Percentiles rank a stretch among this genome's conserved stretches.
Conservation (phyloP, 495 filamentous ascomycete genomes). For the Articulospora tetracladia region DNA sequence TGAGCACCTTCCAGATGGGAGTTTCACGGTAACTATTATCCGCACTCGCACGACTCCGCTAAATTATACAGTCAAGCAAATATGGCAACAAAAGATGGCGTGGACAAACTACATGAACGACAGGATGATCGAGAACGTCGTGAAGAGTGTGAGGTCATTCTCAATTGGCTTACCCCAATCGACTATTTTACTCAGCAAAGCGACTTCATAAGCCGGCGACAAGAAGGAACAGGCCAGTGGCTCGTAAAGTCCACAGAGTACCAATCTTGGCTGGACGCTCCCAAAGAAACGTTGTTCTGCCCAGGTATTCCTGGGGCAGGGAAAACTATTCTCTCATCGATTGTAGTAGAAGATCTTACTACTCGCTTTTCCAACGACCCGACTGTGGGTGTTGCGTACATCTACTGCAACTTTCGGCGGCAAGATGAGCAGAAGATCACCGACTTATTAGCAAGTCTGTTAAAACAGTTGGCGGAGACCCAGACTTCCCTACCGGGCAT, state of each 20-base stretch:
- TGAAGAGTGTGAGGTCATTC: neutral
- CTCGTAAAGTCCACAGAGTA: constrained; percentile 33
- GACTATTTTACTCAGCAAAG: constrained; percentile 25
- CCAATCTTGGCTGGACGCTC: constrained; percentile 29
- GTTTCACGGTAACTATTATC: constrained; percentile 20
- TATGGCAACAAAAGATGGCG: constrained; percentile 25
- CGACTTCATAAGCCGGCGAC: constrained; percentile 29
- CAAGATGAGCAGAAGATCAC: constrained; percentile 27
- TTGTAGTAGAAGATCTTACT: constrained; percentile 32
- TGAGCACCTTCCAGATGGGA: constrained; percentile 13
- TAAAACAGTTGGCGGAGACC: constrained; percentile 22
- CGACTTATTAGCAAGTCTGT: constrained; percentile 30
- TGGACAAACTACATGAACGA: constrained; percentile 28
- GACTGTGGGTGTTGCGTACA: constrained; percentile 31
- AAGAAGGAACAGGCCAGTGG: constrained; percentile 37
- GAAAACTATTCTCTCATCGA: constrained; percentile 10
- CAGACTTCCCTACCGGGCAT: constrained; percentile 20
- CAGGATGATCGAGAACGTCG: constrained; percentile 11
- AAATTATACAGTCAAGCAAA: constrained; percentile 26
- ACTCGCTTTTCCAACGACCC: constrained; percentile 19
- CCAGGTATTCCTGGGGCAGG: constrained; percentile 2
- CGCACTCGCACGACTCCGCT: constrained; percentile 29
- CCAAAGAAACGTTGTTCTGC: constrained; percentile 8
- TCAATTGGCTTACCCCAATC: constrained; percentile 10
- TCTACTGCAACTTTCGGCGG: constrained; percentile 37